Evolutionary conservation across 148 eudicot species (phyloP).

Genomic region (Chenopodium berlandieri): DNA sequence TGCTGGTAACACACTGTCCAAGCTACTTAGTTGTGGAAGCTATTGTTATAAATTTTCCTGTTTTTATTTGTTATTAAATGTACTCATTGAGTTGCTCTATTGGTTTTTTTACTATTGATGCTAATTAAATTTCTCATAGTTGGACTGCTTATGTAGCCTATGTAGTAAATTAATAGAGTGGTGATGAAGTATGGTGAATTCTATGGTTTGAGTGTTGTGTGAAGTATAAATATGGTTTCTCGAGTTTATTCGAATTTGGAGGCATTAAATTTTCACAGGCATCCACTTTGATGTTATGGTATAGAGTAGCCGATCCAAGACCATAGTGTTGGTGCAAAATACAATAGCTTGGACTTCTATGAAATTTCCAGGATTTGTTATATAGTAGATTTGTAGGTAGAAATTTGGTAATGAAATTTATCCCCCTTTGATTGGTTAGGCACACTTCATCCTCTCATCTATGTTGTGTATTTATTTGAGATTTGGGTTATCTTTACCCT

Average conservation of each 20-base stretch:
- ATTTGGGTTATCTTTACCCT: neutral
- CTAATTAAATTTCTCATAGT: neutral
- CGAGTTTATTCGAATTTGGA: neutral
- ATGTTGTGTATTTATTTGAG: neutral
- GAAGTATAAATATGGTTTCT: neutral
- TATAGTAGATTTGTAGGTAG: neutral
- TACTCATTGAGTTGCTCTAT: neutral
- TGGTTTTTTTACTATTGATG: neutral
- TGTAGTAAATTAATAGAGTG: neutral
- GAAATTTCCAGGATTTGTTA: neutral
- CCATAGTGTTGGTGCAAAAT: neutral
- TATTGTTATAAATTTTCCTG: constrained; percentile 2
- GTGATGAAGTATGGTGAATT: neutral
- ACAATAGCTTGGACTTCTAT: neutral
- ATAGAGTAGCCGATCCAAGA: neutral
- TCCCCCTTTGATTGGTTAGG: neutral
- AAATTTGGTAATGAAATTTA: neutral
- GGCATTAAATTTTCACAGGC: neutral
- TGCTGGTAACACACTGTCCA: constrained; percentile 29
- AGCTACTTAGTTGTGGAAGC: neutral
- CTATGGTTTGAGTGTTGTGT: neutral
- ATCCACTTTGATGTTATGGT: neutral
- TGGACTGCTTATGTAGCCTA: neutral
- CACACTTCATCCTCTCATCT: neutral
- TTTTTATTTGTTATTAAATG: neutral